Percentiles rank a stretch among this genome's conserved stretches.
Conservation (phyloP, 1,139 yeast genomes). For the Geotrichum cucujoidarum region DNA sequence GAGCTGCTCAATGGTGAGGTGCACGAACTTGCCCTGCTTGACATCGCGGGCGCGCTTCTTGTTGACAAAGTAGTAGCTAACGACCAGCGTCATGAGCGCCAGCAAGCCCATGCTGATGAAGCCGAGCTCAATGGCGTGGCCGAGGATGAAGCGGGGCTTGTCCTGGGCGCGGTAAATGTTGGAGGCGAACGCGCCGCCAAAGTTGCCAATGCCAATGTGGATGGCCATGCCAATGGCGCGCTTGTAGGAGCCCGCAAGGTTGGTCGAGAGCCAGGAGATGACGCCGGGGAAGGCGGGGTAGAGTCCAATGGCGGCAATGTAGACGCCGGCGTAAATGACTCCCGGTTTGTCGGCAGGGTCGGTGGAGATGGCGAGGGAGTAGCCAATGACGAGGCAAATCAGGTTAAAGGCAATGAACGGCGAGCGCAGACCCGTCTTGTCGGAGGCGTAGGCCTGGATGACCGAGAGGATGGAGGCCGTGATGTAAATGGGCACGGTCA, state of each 20-base stretch:
- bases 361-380: conserved; percentile 31
- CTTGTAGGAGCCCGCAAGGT: conserved; percentile 38
- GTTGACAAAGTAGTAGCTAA: conserved; percentile 30
- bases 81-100: conserved; percentile 14
- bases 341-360: conserved; percentile 19
- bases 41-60: conserved; percentile 25
- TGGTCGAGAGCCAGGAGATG: conserved; percentile 41
- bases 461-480: conserved; percentile 36
- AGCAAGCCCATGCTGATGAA: conserved; percentile 21
- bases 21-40: conserved; percentile 32
- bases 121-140: conserved; percentile 34
- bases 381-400: conserved; percentile 35
- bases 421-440: conserved; percentile 34
- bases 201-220: conserved; percentile 41
- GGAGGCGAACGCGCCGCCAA: conserved; percentile 42
- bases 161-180: conserved; percentile 37
- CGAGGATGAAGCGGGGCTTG: conserved; percentile 34
- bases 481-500: conserved; percentile 38
- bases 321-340: conserved; percentile 36
- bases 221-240: conserved; percentile 42
- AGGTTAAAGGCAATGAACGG: conserved; percentile 36
- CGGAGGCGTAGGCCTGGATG: conserved; percentile 34
- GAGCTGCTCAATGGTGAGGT: conserved; percentile 30
- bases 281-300: conserved; percentile 39
- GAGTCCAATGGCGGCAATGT: conserved; percentile 37